A percentile compares a stretch with the other conserved stretches of the same genome.
Evolutionary conservation across 2,329 filamentous ascomycete species (phyloP).

Genomic region (Nakataea oryzae): DNA sequence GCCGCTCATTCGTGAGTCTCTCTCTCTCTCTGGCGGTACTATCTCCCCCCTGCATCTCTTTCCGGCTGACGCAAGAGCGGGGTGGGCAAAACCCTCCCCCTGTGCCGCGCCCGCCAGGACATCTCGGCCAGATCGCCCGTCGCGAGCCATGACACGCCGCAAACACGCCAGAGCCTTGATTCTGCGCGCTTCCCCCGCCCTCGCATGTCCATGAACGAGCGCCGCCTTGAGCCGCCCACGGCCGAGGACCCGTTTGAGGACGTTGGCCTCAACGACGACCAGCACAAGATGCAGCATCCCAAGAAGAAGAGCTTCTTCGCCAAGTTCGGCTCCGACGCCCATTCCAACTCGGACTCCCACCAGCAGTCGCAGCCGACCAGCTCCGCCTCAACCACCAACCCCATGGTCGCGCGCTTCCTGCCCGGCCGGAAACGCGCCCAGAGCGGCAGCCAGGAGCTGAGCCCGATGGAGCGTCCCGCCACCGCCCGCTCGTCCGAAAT

Average conservation of each 20-base stretch:
- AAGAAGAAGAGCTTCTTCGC: constrained; percentile 77
- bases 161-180: constrained; percentile 66
- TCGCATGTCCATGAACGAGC: constrained; percentile 48
- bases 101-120: constrained; percentile 46
- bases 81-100: constrained; percentile 4
- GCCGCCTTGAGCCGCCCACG: constrained; percentile 35
- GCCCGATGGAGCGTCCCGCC: constrained; percentile 30
- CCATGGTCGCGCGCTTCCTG: constrained; percentile 48
- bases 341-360: not conserved
- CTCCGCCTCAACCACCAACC: constrained; percentile 15
- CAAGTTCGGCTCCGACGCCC: constrained; percentile 56
- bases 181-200: constrained; percentile 56
- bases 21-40: not conserved
- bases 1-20: constrained; percentile 77
- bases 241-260: constrained; percentile 84
- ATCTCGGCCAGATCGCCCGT: constrained; percentile 82
- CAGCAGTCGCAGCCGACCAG: constrained; percentile 17
- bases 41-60: not conserved
- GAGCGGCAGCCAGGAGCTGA: constrained; percentile 57
- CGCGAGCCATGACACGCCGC: constrained; percentile 43
- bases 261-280: constrained; percentile 74
- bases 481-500: constrained; percentile 16
- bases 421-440: constrained; percentile 63
- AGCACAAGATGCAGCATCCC: constrained; percentile 28
- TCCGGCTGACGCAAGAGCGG: not conserved